Percentiles rank a stretch among this genome's conserved stretches.
Conservation (phyloP, 169 alveolate species). For the Plasmodium falciparum region DNA sequence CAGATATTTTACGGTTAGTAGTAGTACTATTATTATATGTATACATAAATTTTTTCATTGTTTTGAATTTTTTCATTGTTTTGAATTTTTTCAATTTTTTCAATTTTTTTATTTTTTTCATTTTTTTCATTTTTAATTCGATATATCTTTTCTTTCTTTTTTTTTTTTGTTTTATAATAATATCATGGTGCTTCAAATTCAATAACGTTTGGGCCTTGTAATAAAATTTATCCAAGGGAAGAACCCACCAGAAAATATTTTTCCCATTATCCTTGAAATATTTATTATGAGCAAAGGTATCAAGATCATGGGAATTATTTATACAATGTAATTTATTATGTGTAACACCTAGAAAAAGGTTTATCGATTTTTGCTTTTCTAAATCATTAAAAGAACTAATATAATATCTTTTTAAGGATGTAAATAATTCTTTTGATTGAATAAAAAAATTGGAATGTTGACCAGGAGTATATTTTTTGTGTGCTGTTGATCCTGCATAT, state of each 20-base stretch:
- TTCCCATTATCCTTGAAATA: neutral
- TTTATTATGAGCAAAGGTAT: conserved; percentile 12
- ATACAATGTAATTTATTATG: conserved; percentile 26
- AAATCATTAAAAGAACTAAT: conserved; percentile 82
- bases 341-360: conserved; percentile 79
- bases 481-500: conserved; percentile 87
- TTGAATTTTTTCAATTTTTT: too few relatives aligned
- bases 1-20: neutral
- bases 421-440: conserved; percentile 81
- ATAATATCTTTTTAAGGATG: conserved; percentile 82
- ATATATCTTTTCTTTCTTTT: neutral
- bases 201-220: conserved; percentile 12
- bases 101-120: neutral
- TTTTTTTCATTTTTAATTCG: neutral
- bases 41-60: neutral
- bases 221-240: conserved; percentile 40
- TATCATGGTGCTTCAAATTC: neutral
- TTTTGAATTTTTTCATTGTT: neutral
- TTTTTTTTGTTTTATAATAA: neutral
- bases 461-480: conserved; percentile 81
- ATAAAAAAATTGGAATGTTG: conserved; percentile 73
- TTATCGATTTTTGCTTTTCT: conserved; percentile 81
- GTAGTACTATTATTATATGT: neutral
- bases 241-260: conserved; percentile 45
- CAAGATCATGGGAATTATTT: conserved; percentile 30